Base-by-base conservation (phyloP, 192 early-diverging fungal genomes). In the Chytriomyces hyalinus region DNA sequence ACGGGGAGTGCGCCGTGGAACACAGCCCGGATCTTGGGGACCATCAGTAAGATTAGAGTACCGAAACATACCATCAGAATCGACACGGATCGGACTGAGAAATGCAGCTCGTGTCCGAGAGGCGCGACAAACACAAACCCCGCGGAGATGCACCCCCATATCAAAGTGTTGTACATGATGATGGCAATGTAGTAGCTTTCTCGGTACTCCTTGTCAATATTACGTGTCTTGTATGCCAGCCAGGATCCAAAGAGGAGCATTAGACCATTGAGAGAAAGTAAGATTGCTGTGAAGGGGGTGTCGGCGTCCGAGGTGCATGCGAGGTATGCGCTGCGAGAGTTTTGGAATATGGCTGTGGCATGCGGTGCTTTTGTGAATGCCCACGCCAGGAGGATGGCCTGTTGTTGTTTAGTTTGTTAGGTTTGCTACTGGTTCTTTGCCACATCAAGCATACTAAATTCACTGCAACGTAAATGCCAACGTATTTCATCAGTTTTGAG, bases 111-210 rank as follows among this genome's bases (percentile, higher is more conserved):
- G 53, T 57, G 13, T 20, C 53, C 53, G 20, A 57, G 53, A 20
- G 15, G 13, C 53, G 13, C 53, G 4, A 57, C 3, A 57, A 57
- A 57, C 15, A 57, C 53, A 20, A 57, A 20, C 15, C 15, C 13
- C 2, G 15, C 13, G 1, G 53, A 13, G 20, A 57, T 57, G 53
- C 3, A 13, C 4, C 53, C 53, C 53, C 53, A 57, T n/a, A 57
- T 57, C 15, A 57, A 20, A 57, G 53, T 57, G 53, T 57, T 57
- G 53, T 57, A 57, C 53, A 57, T 57, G 53, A 57, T 57, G 53
- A 57, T 57, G 13, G 53, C 53, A 57, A 57, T 57, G 1, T 20
- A 57, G 20, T n/a, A 57, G 20, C 53, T 57, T 57, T 57, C 53
- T n/a, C 53, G 53, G 53, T 57, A 57, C 20, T 13, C 20, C 4